Evolutionary conservation across 495 filamentous ascomycete genomes (phyloP).

Genomic region (Cercophora newfieldiana): DNA sequence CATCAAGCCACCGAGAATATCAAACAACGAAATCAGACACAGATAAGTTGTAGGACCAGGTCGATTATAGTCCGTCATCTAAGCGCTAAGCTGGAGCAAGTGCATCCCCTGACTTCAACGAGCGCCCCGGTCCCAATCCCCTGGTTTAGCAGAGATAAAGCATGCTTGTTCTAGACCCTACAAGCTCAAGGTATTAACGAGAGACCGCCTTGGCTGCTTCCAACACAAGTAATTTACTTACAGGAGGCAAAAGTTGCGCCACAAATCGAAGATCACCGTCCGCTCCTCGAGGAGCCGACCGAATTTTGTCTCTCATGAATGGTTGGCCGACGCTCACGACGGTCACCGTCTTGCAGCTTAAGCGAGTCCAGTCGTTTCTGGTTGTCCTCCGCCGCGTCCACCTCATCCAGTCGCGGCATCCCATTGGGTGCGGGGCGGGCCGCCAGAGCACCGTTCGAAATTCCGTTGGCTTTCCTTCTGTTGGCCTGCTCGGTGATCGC

Average conservation of each 20-base stretch:
- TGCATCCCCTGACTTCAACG: neutral
- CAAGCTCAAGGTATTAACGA: neutral
- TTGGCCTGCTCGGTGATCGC: conserved; percentile 77
- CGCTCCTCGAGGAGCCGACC: conserved; percentile 50
- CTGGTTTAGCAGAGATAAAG: neutral
- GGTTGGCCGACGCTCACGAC: conserved; percentile 45
- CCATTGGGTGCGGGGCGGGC: conserved; percentile 21
- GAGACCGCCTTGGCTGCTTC: neutral
- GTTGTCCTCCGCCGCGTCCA: conserved; percentile 78
- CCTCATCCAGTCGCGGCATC: conserved; percentile 59
- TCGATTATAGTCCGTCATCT: conserved; percentile 1
- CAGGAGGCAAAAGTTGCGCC: neutral
- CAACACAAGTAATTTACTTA: neutral
- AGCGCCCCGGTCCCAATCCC: neutral
- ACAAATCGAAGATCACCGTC: conserved; percentile 37
- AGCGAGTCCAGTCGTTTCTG: conserved; percentile 80
- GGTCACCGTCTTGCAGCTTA: conserved; percentile 70
- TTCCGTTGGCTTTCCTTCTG: conserved; percentile 49
- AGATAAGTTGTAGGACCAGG: neutral
- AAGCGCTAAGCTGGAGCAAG: conserved; percentile 1
- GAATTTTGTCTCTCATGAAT: conserved; percentile 53
- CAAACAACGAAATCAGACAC: conserved; percentile 18
- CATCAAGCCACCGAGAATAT: conserved; percentile 11
- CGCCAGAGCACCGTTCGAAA: conserved; percentile 15
- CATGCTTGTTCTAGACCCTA: neutral